These are phyloP conservation scores for Quercus dentata DNA, from an alignment of 306 rosid genomes.

Conservation along the genomic window DNA sequence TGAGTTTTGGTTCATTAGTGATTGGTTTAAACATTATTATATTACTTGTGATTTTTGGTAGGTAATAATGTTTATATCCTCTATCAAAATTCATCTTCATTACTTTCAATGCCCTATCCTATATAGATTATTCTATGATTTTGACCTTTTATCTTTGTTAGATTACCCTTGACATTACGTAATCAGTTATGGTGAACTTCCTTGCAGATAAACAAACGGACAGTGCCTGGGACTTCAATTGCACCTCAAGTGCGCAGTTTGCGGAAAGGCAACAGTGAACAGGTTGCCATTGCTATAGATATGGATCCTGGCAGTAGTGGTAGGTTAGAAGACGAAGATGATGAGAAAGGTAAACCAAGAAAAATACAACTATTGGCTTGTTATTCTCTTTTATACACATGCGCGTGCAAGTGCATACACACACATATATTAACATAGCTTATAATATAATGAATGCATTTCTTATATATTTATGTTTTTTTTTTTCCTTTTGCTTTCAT, in stretches of 20 bases:
- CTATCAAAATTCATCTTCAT: neutral
- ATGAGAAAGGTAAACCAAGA: constrained; percentile 73
- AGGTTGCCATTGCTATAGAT: constrained; percentile 92
- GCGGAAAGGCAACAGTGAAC: constrained; percentile 86
- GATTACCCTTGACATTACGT: constrained; percentile 7
- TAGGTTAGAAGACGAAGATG: constrained; percentile 89
- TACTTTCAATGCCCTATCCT: neutral
- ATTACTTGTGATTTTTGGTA: neutral
- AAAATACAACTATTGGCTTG: neutral
- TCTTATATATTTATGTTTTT: neutral
- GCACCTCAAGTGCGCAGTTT: constrained; percentile 95
- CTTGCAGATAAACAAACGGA: constrained; percentile 66
- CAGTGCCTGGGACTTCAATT: constrained; percentile 49
- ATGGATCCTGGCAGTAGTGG: constrained; percentile 60
- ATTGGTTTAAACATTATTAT: neutral
- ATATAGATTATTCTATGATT: neutral
- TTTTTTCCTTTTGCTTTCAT: constrained; percentile 8
- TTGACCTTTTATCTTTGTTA: neutral
- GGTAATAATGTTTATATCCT: neutral
- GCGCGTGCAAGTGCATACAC: too few species aligned
- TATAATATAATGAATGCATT: neutral
- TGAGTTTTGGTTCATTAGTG: neutral
- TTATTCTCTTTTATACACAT: constrained; percentile 2
- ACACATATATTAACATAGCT: neutral
- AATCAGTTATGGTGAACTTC: constrained; percentile 16